Percentiles rank a stretch among this genome's conserved stretches.
phyloP scores from a whole-genome alignment of 768 basidiomycete species.

The Flagelloscypha sp. region DNA sequence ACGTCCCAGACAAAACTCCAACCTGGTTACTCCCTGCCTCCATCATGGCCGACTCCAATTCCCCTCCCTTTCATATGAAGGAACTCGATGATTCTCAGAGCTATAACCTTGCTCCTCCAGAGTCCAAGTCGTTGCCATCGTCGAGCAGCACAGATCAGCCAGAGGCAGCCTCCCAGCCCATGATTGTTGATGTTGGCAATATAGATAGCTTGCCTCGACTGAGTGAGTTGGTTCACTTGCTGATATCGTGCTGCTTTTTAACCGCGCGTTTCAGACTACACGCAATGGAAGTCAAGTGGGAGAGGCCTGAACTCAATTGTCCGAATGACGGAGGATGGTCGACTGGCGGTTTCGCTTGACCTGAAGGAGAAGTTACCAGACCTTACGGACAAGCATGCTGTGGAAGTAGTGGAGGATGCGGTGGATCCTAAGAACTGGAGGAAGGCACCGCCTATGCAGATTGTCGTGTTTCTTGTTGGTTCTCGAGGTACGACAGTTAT shows the following conservation, averaged over 20 bases:
- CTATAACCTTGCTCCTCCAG: too few relatives aligned
- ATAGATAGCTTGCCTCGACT: too few relatives aligned
- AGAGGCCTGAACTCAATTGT: conserved; percentile 36
- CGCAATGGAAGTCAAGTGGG: conserved; percentile 30
- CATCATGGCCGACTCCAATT: too few relatives aligned
- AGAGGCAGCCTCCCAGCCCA: too few relatives aligned
- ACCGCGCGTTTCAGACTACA: too few relatives aligned
- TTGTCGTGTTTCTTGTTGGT: conserved; percentile 63
- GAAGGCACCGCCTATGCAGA: conserved; percentile 36
- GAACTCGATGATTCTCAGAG: conserved; percentile 14
- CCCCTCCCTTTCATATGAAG: conserved; percentile 19
- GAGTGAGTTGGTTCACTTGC: too few relatives aligned
- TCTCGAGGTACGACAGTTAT: conserved; percentile 39
- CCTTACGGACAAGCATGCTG: conserved; percentile 36
- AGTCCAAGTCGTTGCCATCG: too few relatives aligned
- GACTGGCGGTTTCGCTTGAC: conserved; percentile 39
- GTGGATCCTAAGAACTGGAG: conserved; percentile 31
- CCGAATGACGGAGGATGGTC: conserved; percentile 33
- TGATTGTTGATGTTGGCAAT: too few relatives aligned
- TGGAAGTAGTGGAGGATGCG: conserved; percentile 41
- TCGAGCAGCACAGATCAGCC: too few relatives aligned
- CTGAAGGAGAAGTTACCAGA: conserved; percentile 43
- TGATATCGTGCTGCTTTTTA: too few relatives aligned
- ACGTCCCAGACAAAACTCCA: too few relatives aligned
- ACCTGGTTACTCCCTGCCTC: too few relatives aligned